A percentile compares a stretch with the other conserved stretches of the same genome.
Evolutionary conservation across 1,284 basidiomycete genomes (phyloP).

Genomic region (Trichosporon sp.): DNA sequence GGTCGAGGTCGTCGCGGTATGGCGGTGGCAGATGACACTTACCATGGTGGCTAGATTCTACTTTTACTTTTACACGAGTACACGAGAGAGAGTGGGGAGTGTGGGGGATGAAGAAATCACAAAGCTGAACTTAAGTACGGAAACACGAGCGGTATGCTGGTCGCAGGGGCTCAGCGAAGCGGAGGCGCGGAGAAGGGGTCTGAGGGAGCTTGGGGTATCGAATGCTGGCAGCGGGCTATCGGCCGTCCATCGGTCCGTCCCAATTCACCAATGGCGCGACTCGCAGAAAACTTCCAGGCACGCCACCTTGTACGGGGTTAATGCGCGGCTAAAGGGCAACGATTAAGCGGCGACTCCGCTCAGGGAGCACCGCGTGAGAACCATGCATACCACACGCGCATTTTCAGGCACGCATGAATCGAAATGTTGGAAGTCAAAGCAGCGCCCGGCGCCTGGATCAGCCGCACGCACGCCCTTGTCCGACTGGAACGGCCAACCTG

Average conservation of each 20-base stretch:
- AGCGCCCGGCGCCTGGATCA: background rate
- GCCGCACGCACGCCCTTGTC: background rate
- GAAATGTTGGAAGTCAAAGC: conserved; percentile 1
- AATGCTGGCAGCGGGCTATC: conserved; percentile 1
- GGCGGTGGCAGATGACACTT: background rate
- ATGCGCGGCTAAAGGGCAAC: background rate
- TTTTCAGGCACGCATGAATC: background rate
- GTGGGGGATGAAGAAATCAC: background rate
- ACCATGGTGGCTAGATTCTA: conserved; percentile 4
- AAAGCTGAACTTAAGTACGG: background rate
- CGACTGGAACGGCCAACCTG: background rate
- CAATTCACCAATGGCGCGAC: background rate
- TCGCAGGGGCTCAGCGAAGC: background rate
- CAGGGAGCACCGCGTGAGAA: background rate
- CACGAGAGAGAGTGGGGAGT: background rate
- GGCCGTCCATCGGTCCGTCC: conserved; percentile 2
- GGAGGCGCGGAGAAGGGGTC: background rate
- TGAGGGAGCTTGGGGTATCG: background rate
- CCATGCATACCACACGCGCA: background rate
- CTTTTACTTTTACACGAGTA: conserved; percentile 3
- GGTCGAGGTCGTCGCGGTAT: background rate
- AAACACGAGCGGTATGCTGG: background rate
- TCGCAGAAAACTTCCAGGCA: background rate
- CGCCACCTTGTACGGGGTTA: background rate
- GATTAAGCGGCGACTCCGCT: background rate